Base-by-base conservation (phyloP, 2,329 filamentous ascomycete species). In the Tympanopsis confertula region DNA sequence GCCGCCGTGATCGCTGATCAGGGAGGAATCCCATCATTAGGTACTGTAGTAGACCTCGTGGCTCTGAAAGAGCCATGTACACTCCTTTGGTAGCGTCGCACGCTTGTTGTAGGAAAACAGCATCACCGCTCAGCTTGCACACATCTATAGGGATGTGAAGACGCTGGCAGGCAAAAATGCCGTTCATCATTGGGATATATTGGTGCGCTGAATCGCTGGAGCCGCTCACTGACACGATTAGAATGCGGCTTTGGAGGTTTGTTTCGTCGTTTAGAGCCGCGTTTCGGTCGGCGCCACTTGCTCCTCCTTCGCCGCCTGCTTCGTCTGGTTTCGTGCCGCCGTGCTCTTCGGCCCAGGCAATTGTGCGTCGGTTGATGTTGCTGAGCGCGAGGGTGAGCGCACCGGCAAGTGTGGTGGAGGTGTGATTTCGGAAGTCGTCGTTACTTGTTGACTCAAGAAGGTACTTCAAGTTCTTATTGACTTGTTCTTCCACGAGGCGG, bases 141-240 rank as follows among this genome's bases (percentile, higher is more conserved):
- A 94, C 89, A 57, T 98, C 91, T 50, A 98, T 87, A 18, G 88
- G 85, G 45, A 98, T 86, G 48, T 77, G 76, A 39, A 87, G 73
- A 45, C 89, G 80, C 51, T 94, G 85, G 41, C 89, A 91, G 2
- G 91, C 91, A 59, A 98, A 98, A 43, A 96, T 94, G 50, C 82
- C 77, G 62, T 98, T 98, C 91, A 98, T 98, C 47, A 94, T 91
- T 1, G 89, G 83, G 39, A 98, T 98, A 63, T 98, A 98, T 58
- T 96, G 83, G 4, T 87, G 78, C 0, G 94, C 75, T 50, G 89
- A 84, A 30, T 72, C 71, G 52, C 86, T 86, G 35, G 86, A 94
- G 4, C 95, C 87, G 35, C 85, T 94, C 38, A 98, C 58, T 44
- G 96, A 79, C 39, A 98, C 71, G 50, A 98, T 94, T 18, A 33